Percentiles rank a stretch among this genome's conserved stretches.
These are phyloP conservation scores for Lunasporangiospora selenospora DNA, from an alignment of 192 early-diverging fungal species.

Conservation along the genomic window DNA sequence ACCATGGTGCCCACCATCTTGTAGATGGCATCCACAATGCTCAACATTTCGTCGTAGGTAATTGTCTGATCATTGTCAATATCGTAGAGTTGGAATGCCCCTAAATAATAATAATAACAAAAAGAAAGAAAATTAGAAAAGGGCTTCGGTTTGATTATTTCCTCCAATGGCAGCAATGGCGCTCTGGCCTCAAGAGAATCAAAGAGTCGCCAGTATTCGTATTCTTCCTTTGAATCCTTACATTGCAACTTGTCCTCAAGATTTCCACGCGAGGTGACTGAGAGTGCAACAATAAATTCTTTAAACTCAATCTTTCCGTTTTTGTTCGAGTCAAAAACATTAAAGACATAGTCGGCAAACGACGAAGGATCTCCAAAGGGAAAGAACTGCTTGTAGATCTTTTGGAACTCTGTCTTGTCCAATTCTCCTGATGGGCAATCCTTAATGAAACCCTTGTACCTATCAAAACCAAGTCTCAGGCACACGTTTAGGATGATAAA, in stretches of 20 bases:
- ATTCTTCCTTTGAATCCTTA: too few relatives aligned
- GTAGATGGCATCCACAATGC: conserved; percentile 94
- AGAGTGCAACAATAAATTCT: conserved; percentile 89
- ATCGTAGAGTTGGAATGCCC: conserved; percentile 92
- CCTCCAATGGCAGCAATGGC: too few relatives aligned
- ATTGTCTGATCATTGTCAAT: conserved; percentile 90
- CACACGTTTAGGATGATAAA: neutral
- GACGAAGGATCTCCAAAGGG: conserved; percentile 93
- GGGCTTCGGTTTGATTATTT: too few relatives aligned
- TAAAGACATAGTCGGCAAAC: conserved; percentile 92
- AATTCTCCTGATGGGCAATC: conserved; percentile 90
- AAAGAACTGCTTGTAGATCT: conserved; percentile 96
- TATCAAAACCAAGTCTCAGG: conserved; percentile 11
- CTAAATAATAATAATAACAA: conserved; percentile 27
- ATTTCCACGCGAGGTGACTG: conserved; percentile 82
- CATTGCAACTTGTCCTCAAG: conserved; percentile 88
- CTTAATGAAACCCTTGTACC: conserved; percentile 94
- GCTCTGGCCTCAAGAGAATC: too few relatives aligned
- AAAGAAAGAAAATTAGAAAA: too few relatives aligned
- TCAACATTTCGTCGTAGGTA: conserved; percentile 87
- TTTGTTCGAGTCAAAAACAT: conserved; percentile 91
- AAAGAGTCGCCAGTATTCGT: too few relatives aligned
- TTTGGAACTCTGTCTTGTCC: conserved; percentile 85
- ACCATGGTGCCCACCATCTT: conserved; percentile 94
- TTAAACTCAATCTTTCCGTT: conserved; percentile 91